Percentiles rank a stretch among this genome's conserved stretches.
These are phyloP conservation scores for Pseudohalonectria lignicola DNA, from an alignment of 2,329 filamentous ascomycete genomes.

Conservation along the genomic window DNA sequence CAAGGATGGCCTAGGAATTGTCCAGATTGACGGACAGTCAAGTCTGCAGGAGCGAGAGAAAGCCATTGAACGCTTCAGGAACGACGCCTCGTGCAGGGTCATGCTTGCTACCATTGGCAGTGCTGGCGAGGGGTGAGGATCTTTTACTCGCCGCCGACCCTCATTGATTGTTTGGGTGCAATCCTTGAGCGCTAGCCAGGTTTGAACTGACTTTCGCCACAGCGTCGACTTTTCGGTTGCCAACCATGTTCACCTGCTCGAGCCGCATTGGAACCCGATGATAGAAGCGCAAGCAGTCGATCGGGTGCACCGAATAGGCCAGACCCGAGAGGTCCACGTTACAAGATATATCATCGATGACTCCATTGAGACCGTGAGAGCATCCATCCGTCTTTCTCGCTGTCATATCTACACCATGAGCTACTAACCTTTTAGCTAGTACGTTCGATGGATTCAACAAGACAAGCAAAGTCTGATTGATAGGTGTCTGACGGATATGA, in stretches of 20 bases:
- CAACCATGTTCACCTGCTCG: conserved; percentile 17
- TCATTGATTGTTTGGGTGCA: too few species aligned
- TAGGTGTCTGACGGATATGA: neutral
- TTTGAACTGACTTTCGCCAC: too few species aligned
- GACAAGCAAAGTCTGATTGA: neutral
- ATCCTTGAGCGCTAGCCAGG: too few species aligned
- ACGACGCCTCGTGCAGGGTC: conserved; percentile 9
- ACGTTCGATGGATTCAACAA: neutral
- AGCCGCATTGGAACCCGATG: conserved; percentile 24
- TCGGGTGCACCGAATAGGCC: conserved; percentile 18
- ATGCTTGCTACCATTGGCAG: conserved; percentile 20
- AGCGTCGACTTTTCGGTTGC: conserved; percentile 17
- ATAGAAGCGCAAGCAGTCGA: conserved; percentile 20
- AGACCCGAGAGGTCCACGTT: conserved; percentile 13
- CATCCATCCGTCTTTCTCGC: neutral
- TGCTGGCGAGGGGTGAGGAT: conserved; percentile 18
- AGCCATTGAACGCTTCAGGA: conserved; percentile 8
- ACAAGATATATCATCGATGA: conserved; percentile 15
- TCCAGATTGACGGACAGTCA: conserved; percentile 19
- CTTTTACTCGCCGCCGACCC: neutral
- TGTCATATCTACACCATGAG: neutral
- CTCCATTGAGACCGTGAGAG: conserved; percentile 12
- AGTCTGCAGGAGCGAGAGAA: too few species aligned
- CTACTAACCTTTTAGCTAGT: too few species aligned
- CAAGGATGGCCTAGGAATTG: too few species aligned